Base-by-base conservation (phyloP, 2,329 filamentous ascomycete genomes). In the Sporothrix phasma region DNA sequence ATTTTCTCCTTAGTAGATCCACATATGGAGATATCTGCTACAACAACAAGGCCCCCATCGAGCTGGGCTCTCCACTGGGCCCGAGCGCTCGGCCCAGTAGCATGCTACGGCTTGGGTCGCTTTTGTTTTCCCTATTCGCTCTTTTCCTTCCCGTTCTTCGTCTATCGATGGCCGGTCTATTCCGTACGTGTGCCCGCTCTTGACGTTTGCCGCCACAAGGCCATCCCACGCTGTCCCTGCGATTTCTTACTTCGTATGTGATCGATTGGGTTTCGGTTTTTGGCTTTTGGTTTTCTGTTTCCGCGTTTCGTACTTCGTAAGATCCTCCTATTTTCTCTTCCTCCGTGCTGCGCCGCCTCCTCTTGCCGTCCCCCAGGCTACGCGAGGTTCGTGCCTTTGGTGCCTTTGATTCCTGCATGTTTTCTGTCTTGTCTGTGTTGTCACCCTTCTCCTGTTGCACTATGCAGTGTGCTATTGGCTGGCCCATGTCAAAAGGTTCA, bases 361-460 rank as follows among this genome's bases (percentile, higher is more conserved):
- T 59, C 54, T 29, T 13, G n/a, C n/a, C 24, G 56, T 39, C 39
- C 39, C 39, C n/a, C n/a, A n/a, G n/a, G n/a, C n/a, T n/a, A n/a
- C n/a, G n/a, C n/a, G n/a, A n/a, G n/a, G n/a, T n/a, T n/a, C n/a
- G n/a, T n/a, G n/a, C n/a, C n/a, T n/a, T n/a, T n/a, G n/a, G n/a
- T 13, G 54, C 43, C 31, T 8, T 39, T 54, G n/a, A 46, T 62
- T 46, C 60, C 34, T 62, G 46, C 60, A 43, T 61, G 59, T 62
- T 53, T 31, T 53, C 22, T 51, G 34, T 37, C 34, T 37, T 13
- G 10, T 13, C 15, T 37, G 34, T 13, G n/a, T n/a, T n/a, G n/a
- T n/a, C n/a, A n/a, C n/a, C n/a, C 46, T 45, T 34, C 46, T 53
- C 39, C 45, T 26, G 45, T 61, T 61, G 26, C n/a, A 24, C 17